phyloP scores from a whole-genome alignment of 2,329 filamentous ascomycete species.

The Phyllosticta paracitricarpa region DNA sequence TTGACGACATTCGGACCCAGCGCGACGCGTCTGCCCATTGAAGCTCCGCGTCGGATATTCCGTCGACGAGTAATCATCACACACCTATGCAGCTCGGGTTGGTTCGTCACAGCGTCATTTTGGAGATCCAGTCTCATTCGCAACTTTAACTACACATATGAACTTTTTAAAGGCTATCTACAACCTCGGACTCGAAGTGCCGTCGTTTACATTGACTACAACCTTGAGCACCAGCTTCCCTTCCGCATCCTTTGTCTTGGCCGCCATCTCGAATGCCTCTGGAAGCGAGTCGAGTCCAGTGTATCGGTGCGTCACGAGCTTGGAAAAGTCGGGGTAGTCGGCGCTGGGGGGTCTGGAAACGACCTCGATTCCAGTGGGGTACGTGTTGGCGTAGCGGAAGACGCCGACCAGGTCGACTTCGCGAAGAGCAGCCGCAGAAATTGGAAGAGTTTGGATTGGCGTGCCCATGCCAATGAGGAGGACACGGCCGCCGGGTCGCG shows the following conservation, averaged over 20 bases:
- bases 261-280: conserved; percentile 60
- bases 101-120: neutral
- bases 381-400: conserved; percentile 46
- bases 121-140: neutral
- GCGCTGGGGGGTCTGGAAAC: conserved; percentile 34
- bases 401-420: conserved; percentile 65
- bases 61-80: neutral
- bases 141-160: too few relatives aligned
- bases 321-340: conserved; percentile 53
- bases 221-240: conserved; percentile 66
- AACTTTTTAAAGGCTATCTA: neutral
- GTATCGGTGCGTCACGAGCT: conserved; percentile 65
- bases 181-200: conserved; percentile 1
- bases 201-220: conserved; percentile 39
- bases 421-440: conserved; percentile 61
- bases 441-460: conserved; percentile 62
- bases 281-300: conserved; percentile 53
- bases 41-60: neutral
- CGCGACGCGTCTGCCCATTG: neutral
- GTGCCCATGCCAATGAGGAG: conserved; percentile 74
- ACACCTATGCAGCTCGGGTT: too few relatives aligned
- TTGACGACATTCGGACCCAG: neutral
- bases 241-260: conserved; percentile 55
- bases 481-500: conserved; percentile 59
- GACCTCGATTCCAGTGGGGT: conserved; percentile 57